These are phyloP conservation scores for Myxozyma kluyveri DNA, from an alignment of 805 yeast species.

Conservation along the genomic window DNA sequence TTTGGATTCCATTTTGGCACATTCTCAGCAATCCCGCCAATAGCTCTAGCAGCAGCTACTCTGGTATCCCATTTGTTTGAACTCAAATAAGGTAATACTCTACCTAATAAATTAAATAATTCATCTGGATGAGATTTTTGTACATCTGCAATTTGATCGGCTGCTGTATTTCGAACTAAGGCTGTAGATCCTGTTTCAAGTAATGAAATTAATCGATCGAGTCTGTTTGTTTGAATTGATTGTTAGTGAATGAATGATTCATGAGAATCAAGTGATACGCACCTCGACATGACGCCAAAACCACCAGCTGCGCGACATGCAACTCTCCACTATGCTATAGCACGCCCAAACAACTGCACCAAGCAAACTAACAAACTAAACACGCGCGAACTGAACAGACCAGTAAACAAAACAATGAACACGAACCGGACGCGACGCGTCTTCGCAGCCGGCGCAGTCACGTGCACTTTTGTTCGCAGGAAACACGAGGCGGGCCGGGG, in stretches of 20 bases:
- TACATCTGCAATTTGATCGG: conserved; percentile 91
- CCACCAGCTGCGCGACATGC: too few species aligned
- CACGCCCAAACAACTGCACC: too few species aligned
- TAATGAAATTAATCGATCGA: conserved; percentile 55
- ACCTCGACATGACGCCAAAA: conserved; percentile 20
- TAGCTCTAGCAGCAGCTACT: conserved; percentile 88
- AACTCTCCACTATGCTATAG: too few species aligned
- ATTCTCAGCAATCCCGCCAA: conserved; percentile 86
- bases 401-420: too few species aligned
- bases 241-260: conserved; percentile 3
- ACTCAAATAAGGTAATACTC: conserved; percentile 86
- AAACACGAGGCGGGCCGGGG: too few species aligned
- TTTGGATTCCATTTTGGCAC: conserved; percentile 85
- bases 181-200: conserved; percentile 94
- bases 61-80: conserved; percentile 94
- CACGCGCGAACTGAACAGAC: too few species aligned
- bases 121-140: conserved; percentile 96
- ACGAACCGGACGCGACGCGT: too few species aligned
- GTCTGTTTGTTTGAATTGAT: too few species aligned
- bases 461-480: too few species aligned
- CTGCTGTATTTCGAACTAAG: conserved; percentile 91
- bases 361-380: too few species aligned
- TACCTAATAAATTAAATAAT: conserved; percentile 70
- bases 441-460: too few species aligned
- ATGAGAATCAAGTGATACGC: neutral